Conservation (phyloP, 2,329 filamentous ascomycete genomes). For the Trichoderma sp. region DNA sequence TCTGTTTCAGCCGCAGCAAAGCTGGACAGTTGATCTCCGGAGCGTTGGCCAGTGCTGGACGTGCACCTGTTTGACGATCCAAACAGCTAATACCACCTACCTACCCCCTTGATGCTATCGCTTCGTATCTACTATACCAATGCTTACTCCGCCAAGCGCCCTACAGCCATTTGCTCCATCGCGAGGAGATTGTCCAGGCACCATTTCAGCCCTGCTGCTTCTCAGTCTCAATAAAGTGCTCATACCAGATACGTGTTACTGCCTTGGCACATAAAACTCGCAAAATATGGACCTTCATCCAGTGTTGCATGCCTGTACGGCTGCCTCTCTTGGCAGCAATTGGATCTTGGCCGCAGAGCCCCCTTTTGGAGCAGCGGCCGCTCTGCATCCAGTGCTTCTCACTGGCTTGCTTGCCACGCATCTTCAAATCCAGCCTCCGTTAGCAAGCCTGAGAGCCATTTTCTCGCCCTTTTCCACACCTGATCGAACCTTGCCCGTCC, state of each 20-base stretch:
- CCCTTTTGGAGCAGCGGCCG: not conserved
- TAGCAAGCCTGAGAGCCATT: not conserved
- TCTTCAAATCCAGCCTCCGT: not conserved
- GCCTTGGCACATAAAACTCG: slow-evolving; percentile 1
- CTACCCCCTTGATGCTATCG: not conserved
- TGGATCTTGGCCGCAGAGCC: not conserved
- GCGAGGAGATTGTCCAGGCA: not conserved
- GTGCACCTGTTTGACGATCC: not conserved
- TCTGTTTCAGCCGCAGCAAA: not conserved
- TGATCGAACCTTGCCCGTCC: not conserved
- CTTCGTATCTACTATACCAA: not conserved
- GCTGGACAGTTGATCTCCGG: not conserved
- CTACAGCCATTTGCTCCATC: not conserved
- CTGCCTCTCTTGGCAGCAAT: not conserved
- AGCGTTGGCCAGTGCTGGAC: not conserved
- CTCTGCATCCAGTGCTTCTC: not conserved
- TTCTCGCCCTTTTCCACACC: not conserved
- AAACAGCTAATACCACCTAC: not conserved
- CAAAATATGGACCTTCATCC: not conserved
- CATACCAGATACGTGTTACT: not conserved
- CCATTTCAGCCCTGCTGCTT: not conserved
- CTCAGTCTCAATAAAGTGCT: not conserved
- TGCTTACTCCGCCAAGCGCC: slow-evolving; percentile 5
- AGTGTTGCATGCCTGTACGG: not conserved
- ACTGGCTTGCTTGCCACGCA: not conserved